Conservation (phyloP, 805 yeast genomes). For the Metschnikowia rubicola region DNA sequence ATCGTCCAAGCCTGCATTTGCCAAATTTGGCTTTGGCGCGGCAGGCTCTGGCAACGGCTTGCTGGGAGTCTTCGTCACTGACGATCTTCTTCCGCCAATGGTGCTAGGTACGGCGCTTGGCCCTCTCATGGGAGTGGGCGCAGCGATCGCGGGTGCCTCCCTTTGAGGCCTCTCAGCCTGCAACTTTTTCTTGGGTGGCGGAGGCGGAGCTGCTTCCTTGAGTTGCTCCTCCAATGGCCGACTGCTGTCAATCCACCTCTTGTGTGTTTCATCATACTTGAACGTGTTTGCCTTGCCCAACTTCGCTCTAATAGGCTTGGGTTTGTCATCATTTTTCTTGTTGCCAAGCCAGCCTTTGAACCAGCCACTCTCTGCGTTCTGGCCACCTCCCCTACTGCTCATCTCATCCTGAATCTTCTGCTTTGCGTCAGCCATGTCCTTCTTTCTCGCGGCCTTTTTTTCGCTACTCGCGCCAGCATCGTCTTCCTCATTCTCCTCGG, state of each 20-base stretch:
- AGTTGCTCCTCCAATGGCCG: slow-evolving; percentile 64
- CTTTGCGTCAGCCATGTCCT: slow-evolving; percentile 20
- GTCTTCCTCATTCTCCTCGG: slow-evolving; percentile 42
- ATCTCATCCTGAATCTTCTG: slow-evolving; percentile 15
- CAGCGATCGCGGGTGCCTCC: slow-evolving; percentile 8
- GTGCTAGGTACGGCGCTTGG: slow-evolving; percentile 3
- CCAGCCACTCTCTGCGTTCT: slow-evolving; percentile 43
- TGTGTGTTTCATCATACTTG: slow-evolving; percentile 75
- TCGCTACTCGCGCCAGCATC: slow-evolving; percentile 17
- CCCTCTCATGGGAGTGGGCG: slow-evolving; percentile 13
- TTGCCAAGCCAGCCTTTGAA: slow-evolving; percentile 37
- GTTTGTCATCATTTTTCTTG: slow-evolving; percentile 53
- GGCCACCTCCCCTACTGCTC: slow-evolving; percentile 17
- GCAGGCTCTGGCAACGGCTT: slow-evolving; percentile 24
- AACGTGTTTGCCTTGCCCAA: slow-evolving; percentile 71
- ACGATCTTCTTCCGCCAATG: slow-evolving; percentile 47
- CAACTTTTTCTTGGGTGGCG: slow-evolving; percentile 51
- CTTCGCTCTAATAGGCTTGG: slow-evolving; percentile 72
- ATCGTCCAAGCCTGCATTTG: slow-evolving; percentile 42
- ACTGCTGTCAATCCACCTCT: slow-evolving; percentile 81
- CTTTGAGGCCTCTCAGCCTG: slow-evolving; percentile 10
- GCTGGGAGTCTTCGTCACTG: slow-evolving; percentile 49
- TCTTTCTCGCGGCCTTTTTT: slow-evolving; percentile 35
- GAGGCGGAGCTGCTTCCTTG: slow-evolving; percentile 56
- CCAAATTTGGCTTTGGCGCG: slow-evolving; percentile 21